Conservation (phyloP, 2,329 filamentous ascomycete genomes). For the Colletotrichum sp. region DNA sequence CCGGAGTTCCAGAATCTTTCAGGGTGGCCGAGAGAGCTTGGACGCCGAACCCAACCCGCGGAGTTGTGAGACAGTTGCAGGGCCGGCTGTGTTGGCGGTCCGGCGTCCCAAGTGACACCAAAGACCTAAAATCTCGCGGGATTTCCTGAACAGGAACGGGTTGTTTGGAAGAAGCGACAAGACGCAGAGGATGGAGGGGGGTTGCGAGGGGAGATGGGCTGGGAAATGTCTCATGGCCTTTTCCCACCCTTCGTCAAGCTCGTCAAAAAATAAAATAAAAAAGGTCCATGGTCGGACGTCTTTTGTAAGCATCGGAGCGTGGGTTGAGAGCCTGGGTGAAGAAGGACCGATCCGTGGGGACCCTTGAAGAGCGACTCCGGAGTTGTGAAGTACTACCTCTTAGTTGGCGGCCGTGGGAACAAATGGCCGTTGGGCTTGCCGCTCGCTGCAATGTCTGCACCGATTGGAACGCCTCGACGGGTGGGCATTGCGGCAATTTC, state of each 20-base stretch:
- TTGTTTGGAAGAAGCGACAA: neutral
- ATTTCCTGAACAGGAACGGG: slow-evolving; percentile 8
- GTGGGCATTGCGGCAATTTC: slow-evolving; percentile 22
- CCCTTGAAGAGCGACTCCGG: slow-evolving; percentile 6
- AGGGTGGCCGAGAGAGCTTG: neutral
- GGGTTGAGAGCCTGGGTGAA: neutral
- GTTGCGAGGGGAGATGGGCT: neutral
- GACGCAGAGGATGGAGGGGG: neutral
- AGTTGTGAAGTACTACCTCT: neutral
- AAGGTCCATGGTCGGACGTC: neutral
- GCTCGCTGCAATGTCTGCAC: neutral
- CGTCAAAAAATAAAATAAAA: neutral
- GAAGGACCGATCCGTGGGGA: slow-evolving; percentile 10
- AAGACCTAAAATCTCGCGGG: neutral
- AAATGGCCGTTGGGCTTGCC: neutral
- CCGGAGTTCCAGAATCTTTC: slow-evolving; percentile 16
- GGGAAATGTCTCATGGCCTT: slow-evolving; percentile 1
- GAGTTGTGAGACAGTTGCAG: slow-evolving; percentile 19
- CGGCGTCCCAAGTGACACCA: slow-evolving; percentile 2
- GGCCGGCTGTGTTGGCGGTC: slow-evolving; percentile 2
- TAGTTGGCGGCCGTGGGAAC: neutral
- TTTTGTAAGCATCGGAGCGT: neutral
- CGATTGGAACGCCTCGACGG: slow-evolving; percentile 19
- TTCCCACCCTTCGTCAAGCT: neutral
- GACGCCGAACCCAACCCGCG: neutral